Base-by-base conservation (phyloP, 441 rosid species). In the Erodium trifolium region DNA sequence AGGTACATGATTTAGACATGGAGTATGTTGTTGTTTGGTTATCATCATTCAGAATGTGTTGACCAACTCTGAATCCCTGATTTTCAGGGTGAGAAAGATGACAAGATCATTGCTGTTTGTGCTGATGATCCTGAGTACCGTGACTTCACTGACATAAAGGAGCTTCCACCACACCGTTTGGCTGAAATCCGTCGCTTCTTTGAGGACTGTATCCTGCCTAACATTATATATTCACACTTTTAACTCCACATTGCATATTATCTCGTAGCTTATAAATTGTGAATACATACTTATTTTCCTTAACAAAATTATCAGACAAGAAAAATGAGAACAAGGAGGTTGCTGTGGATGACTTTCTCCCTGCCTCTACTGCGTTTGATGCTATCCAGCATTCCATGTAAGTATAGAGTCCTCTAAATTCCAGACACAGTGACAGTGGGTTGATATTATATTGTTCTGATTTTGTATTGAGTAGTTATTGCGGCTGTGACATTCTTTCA, bases 41-140 rank as follows among this genome's bases (percentile, higher is more conserved):
- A 17, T 57, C 6, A 57, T 57, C 63, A 1, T 57, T 57, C 63
- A 6, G 63, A 9, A 57, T 11, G 63, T 16, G 63, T 55, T 57
- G 63, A 57, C 63, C 18, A 29, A 49, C 16, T 10, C 0, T 3
- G 79, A 49, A 49, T 49, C 17, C 57, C 18, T 49, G 16, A 49
- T 49, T 16, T 13, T 72, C 85, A 90, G 98, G 98, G 98, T 70
- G 98, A 92, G 70, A 92, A 92, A 76, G 98, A 92, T 78, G 97
- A 95, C 85, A 95, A 95, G 80, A 92, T 95, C 35, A 92, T 95
- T 57, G 98, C 99, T 63, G 98, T 95, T 1, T 95, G 99, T 78
- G 99, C 94, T 65, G 99, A 92, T 84, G 99, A 95, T 72, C 98
- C 98, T 0, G 99, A 95, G 82, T 90, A 90, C 75, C 88, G 93